Base-by-base conservation (phyloP, 306 rosid species). In the Ormosia emarginata region DNA sequence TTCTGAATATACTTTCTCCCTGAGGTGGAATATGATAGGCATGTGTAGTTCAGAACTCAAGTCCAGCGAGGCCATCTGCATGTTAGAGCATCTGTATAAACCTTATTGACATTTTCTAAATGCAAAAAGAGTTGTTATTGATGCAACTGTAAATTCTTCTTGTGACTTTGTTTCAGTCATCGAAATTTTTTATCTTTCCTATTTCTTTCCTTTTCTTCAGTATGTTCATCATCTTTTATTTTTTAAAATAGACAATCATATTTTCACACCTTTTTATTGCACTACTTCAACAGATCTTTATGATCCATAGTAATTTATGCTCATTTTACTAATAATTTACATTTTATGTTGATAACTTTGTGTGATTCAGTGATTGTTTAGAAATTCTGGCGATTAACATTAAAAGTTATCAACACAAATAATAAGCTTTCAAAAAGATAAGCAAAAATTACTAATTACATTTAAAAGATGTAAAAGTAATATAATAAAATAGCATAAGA, bases 1-100 rank as follows among this genome's bases (percentile, higher is more conserved):
- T 89, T 71, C 81, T 94, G 30, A 94, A 91, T 71, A 69, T 88
- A 70, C 30, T 93, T 57, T 90, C 94, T 70, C 89, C 71, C 15
- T 85, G 74, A 59, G 73, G 15, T 34, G 33, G 53, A 68, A 36
- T 49, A 61, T 34, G 37, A 59, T 39, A 7, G 13, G 7, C 29
- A 68, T 70, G 52, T 78, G 36, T 56, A 44, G 64, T 46, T 46
- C 39, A 58, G 32, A 58, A 49, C 12, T 50, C 9, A 40, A 56
- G 72, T 75, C 8, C 18, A 34, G 18, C 33, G 64, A 82, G 50
- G 62, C 18, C 7, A 8, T 46, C 7, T 50, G 41, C 55, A 72
- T 78, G n/a, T 71, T 74, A 66, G 29, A 82, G 90, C 78, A 67
- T 86, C 40, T 65, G 56, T 40, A 75, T 67, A 30, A 50, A 39